Conservation (phyloP, 176 grass and related monocot species). For the Hyparrhenia diplandra region DNA sequence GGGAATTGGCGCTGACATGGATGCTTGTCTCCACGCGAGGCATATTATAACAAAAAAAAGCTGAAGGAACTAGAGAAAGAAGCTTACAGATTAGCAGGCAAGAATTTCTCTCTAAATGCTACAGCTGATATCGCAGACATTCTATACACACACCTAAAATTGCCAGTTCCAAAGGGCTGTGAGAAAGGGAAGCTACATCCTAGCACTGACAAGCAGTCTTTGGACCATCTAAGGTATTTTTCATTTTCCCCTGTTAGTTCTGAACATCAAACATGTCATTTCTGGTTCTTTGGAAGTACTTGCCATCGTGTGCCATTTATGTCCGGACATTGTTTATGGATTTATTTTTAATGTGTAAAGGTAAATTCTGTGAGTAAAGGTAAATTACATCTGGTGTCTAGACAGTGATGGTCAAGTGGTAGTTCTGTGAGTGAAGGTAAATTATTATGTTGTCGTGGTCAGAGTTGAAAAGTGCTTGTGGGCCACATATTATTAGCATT, state of each 20-base stretch:
- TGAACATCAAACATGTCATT: not conserved
- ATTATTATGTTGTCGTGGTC: not conserved
- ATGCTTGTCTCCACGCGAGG: slow-evolving; percentile 69
- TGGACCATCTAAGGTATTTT: slow-evolving; percentile 74
- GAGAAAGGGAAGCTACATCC: slow-evolving; percentile 89
- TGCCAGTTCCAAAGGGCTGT: slow-evolving; percentile 64
- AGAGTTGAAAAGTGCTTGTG: not conserved
- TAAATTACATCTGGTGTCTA: not conserved
- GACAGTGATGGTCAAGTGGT: not conserved
- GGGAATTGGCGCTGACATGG: slow-evolving; percentile 94
- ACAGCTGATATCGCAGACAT: slow-evolving; percentile 81
- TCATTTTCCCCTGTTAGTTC: not conserved
- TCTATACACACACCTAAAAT: slow-evolving; percentile 81
- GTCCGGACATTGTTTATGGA: not conserved
- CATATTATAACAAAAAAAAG: slow-evolving; percentile 83
- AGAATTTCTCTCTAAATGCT: slow-evolving; percentile 79
- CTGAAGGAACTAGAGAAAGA: slow-evolving; percentile 87
- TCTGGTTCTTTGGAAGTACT: not conserved
- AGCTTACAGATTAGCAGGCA: slow-evolving; percentile 74
- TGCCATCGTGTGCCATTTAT: not conserved
- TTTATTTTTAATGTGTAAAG: not conserved
- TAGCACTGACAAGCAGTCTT: slow-evolving; percentile 81
- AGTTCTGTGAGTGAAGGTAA: not conserved
- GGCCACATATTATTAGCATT: not conserved
- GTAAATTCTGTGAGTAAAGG: too few species aligned